phyloP scores from a whole-genome alignment of 352 stramenopile genomes.

The Phytophthora crassamura region DNA sequence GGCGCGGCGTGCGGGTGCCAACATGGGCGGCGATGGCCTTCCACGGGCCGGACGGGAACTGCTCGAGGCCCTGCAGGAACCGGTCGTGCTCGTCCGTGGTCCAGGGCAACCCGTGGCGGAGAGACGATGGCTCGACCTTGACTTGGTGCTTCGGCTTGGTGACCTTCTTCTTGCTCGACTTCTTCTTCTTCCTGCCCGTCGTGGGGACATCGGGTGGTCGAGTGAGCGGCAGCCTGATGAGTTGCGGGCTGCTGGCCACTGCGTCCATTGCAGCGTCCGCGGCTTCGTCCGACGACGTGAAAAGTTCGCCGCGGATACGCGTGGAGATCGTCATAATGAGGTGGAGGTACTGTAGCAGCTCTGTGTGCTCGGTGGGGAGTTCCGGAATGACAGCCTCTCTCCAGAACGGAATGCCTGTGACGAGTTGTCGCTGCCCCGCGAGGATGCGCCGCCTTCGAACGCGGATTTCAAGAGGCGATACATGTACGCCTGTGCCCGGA shows the following conservation, averaged over 20 bases:
- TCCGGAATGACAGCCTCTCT: constrained; percentile 21
- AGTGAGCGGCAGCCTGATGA: constrained; percentile 38
- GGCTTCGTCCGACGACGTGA: constrained; percentile 7
- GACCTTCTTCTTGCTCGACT: constrained; percentile 7
- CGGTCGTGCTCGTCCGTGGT: constrained; percentile 56
- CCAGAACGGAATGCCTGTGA: neutral
- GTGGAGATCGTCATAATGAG: constrained; percentile 37
- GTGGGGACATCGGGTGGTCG: constrained; percentile 21
- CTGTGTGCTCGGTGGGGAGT: constrained; percentile 16
- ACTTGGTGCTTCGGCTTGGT: neutral
- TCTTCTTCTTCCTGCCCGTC: constrained; percentile 27
- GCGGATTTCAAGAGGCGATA: constrained; percentile 25
- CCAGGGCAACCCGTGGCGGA: constrained; percentile 40
- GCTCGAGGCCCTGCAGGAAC: constrained; percentile 58
- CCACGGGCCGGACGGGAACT: constrained; percentile 57
- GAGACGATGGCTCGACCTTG: neutral
- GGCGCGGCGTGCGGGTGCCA: constrained; percentile 73
- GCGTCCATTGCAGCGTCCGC: neutral
- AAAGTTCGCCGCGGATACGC: constrained; percentile 36
- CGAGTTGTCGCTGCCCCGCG: neutral
- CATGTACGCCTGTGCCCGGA: constrained; percentile 6
- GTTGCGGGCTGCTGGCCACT: constrained; percentile 11
- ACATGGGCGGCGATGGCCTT: constrained; percentile 54
- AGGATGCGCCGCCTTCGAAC: constrained; percentile 32
- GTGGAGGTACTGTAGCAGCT: constrained; percentile 13